Evolutionary conservation across 768 basidiomycete species (phyloP).

Genomic region (Rhizopogon roseolus): DNA sequence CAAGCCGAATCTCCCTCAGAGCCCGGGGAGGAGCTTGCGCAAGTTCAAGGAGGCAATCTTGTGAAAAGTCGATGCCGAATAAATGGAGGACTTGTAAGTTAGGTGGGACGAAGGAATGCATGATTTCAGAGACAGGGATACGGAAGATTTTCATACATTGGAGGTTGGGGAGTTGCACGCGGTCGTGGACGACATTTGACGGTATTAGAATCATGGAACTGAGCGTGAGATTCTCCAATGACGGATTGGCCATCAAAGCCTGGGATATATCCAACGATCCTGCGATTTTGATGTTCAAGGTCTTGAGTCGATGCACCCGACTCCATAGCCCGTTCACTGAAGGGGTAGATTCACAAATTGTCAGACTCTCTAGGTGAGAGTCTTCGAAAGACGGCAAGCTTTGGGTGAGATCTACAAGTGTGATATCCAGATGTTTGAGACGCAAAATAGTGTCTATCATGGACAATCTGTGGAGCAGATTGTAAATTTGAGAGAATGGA

Average conservation of each 20-base stretch:
- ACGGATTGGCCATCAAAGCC: slow-evolving; percentile 16
- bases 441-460: slow-evolving; percentile 25
- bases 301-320: slow-evolving; percentile 7
- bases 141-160: slow-evolving; percentile 30
- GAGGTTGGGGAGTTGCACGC: slow-evolving; percentile 27
- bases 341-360: slow-evolving; percentile 7
- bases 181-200: neutral
- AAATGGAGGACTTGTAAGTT: slow-evolving; percentile 20
- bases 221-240: slow-evolving; percentile 19
- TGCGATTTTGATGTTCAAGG: neutral
- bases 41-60: slow-evolving; percentile 18
- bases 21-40: slow-evolving; percentile 3
- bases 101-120: slow-evolving; percentile 14
- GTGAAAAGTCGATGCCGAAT: slow-evolving; percentile 7
- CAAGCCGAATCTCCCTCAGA: slow-evolving; percentile 29
- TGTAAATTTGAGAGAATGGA: slow-evolving; percentile 19
- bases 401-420: slow-evolving; percentile 1
- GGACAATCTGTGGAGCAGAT: slow-evolving; percentile 29
- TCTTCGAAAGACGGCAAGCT: slow-evolving; percentile 6
- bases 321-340: slow-evolving; percentile 13
- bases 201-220: neutral
- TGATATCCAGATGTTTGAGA: slow-evolving; percentile 33
- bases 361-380: slow-evolving; percentile 22
- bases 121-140: neutral
- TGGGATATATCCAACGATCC: neutral